A percentile compares a stretch with the other conserved stretches of the same genome.
Evolutionary conservation across 306 rosid genomes (phyloP).

Genomic region (Lablab purpureus): DNA sequence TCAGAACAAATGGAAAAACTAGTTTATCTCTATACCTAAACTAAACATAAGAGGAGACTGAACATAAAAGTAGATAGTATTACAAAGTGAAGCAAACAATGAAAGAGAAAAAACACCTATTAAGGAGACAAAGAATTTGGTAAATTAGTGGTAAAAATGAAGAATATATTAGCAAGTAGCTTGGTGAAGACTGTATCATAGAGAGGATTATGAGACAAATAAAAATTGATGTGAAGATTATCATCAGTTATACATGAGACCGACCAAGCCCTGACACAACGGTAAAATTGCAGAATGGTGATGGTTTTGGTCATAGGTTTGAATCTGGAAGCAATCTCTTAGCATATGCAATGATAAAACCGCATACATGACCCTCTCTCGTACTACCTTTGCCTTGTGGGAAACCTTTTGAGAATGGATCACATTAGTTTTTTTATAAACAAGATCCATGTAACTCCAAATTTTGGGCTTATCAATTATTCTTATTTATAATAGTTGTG

Average conservation of each 20-base stretch:
- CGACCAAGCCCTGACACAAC: not conserved
- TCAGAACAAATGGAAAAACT: conserved; percentile 5
- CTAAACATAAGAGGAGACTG: not conserved
- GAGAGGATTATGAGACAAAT: conserved; percentile 12
- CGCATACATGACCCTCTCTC: no score
- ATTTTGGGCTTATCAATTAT: conserved; percentile 16
- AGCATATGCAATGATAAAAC: no score
- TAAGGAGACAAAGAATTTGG: conserved; percentile 3
- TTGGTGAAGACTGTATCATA: conserved; percentile 24
- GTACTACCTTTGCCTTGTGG: no score
- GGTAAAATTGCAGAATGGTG: no score
- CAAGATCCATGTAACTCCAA: conserved; percentile 16
- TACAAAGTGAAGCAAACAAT: conserved; percentile 23
- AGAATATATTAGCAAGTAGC: conserved; percentile 9
- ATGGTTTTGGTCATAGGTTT: no score
- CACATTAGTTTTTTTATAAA: not conserved
- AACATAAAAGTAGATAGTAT: conserved; percentile 32
- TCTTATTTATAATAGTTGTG: conserved; percentile 8
- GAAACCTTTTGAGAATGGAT: no score
- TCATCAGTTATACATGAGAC: not conserved
- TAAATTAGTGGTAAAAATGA: not conserved
- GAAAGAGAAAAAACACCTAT: not conserved
- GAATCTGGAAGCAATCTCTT: no score
- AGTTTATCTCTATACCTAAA: not conserved
- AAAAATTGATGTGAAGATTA: conserved; percentile 3